Conservation (phyloP, 306 rosid species). For the Cucurbita maxima region DNA sequence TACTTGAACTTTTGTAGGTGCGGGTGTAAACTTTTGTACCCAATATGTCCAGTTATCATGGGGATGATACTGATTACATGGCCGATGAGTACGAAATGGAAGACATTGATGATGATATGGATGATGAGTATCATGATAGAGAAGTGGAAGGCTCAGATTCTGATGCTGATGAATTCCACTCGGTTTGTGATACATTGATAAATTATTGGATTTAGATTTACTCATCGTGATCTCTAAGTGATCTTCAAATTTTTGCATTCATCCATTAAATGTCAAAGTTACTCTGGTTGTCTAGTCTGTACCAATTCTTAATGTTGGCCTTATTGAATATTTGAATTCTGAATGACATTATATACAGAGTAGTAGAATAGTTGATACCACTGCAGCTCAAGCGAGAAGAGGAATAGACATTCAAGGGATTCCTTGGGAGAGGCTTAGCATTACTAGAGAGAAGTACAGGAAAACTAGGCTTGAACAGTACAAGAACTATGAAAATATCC, state of each 20-base stretch:
- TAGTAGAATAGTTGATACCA: constrained; percentile 29
- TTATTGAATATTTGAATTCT: neutral
- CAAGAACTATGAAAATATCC: constrained; percentile 78
- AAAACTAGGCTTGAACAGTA: constrained; percentile 79
- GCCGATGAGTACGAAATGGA: constrained; percentile 67
- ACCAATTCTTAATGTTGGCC: neutral
- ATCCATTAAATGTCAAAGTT: neutral
- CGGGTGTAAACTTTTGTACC: constrained; percentile 6
- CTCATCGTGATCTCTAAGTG: neutral
- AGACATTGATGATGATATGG: constrained; percentile 48
- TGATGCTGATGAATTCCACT: constrained; percentile 46
- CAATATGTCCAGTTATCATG: constrained; percentile 38
- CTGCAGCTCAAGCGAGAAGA: constrained; percentile 29
- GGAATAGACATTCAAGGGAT: constrained; percentile 41
- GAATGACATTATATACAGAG: constrained; percentile 24
- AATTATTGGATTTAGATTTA: neutral
- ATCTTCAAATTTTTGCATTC: neutral
- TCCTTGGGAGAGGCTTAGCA: constrained; percentile 36
- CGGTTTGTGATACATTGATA: constrained; percentile 29
- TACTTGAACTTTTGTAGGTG: constrained; percentile 5
- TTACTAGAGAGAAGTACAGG: constrained; percentile 41
- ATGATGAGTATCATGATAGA: constrained; percentile 37
- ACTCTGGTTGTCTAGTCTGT: neutral
- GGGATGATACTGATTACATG: constrained; percentile 34
- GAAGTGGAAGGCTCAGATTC: constrained; percentile 47